A percentile compares a stretch with the other conserved stretches of the same genome.
These are phyloP conservation scores for Lyophyllum semitale DNA, from an alignment of 768 basidiomycete genomes.

Conservation along the genomic window DNA sequence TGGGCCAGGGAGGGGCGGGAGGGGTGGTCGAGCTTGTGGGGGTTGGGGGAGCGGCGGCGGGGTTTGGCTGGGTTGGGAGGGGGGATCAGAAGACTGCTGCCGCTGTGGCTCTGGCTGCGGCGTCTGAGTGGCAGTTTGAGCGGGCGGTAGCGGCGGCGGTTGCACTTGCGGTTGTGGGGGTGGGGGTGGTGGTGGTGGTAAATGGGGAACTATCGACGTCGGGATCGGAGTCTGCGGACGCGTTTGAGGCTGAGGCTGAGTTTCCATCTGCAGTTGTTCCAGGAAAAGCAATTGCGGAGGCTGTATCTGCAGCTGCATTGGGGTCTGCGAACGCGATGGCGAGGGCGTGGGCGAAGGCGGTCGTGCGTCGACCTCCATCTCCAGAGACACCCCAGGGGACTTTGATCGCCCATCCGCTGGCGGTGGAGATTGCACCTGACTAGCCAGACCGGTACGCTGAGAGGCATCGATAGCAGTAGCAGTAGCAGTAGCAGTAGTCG, in stretches of 20 bases:
- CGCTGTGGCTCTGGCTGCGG: too few species aligned
- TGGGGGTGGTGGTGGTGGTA: background rate
- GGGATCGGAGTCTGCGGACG: background rate
- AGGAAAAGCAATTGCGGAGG: background rate
- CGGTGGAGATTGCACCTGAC: background rate
- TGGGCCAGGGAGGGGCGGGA: constrained; percentile 11
- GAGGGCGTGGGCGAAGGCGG: background rate
- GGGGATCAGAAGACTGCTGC: too few species aligned
- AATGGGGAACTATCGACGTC: background rate
- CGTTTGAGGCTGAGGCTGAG: background rate
- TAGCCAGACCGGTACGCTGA: background rate
- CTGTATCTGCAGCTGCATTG: background rate
- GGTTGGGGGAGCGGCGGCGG: background rate
- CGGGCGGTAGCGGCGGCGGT: background rate
- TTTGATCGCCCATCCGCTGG: background rate
- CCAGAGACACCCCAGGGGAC: background rate
- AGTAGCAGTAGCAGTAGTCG: background rate
- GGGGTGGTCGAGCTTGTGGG: background rate
- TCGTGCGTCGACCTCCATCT: background rate
- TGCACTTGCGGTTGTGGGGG: background rate
- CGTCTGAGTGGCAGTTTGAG: too few species aligned
- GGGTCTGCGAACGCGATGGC: background rate
- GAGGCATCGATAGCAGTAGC: background rate
- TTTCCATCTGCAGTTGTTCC: background rate
- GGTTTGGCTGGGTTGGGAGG: background rate